These are phyloP conservation scores for Halteria grandinella DNA, from an alignment of 73 alveolate genomes.

Conservation along the genomic window DNA sequence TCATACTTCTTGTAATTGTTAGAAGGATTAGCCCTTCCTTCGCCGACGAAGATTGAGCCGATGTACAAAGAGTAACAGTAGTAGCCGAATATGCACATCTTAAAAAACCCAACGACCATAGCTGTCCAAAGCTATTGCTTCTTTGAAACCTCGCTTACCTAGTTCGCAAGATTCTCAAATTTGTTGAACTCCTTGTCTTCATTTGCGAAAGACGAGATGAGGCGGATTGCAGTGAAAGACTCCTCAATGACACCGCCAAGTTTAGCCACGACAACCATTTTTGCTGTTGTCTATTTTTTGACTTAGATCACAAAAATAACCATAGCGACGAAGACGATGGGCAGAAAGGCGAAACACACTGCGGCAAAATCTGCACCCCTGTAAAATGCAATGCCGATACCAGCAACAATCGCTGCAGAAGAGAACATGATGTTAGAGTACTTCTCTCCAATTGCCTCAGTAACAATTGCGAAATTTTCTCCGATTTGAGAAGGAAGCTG, in stretches of 20 bases:
- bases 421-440: neutral
- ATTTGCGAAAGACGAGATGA: constrained; percentile 40
- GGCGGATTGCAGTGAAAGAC: constrained; percentile 33
- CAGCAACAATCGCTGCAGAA: neutral
- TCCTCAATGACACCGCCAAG: constrained; percentile 59
- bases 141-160: neutral
- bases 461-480: neutral
- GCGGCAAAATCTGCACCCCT: constrained; percentile 13
- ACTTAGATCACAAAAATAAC: neutral
- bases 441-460: constrained; percentile 39
- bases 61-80: constrained; percentile 65
- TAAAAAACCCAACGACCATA: constrained; percentile 57
- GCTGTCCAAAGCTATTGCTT: constrained; percentile 13
- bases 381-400: constrained; percentile 19
- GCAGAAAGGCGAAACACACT: constrained; percentile 6
- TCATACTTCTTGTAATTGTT: constrained; percentile 57
- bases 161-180: constrained; percentile 7
- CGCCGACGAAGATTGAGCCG: constrained; percentile 61
- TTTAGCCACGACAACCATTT: neutral
- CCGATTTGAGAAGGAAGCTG: constrained; percentile 44
- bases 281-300: neutral
- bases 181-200: constrained; percentile 7
- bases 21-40: constrained; percentile 24
- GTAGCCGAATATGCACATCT: constrained; percentile 46
- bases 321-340: constrained; percentile 10